phyloP scores from a whole-genome alignment of 805 yeast genomes.

The Cyberlindnera veronae region DNA sequence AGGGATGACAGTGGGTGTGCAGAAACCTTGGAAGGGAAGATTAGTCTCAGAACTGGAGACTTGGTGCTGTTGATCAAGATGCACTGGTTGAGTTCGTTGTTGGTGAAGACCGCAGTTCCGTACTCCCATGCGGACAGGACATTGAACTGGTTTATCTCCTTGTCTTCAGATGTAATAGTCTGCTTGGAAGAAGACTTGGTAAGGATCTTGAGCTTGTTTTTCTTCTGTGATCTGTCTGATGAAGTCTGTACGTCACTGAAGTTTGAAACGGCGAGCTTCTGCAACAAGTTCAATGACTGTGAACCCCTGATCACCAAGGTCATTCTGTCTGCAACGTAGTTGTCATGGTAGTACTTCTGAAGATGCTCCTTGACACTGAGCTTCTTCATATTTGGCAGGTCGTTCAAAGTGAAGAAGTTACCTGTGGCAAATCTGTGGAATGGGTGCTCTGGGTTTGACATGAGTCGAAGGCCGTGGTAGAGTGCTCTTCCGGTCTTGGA shows the following conservation, averaged over 20 bases:
- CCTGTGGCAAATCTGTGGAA: conserved; percentile 70
- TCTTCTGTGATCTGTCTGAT: conserved; percentile 6
- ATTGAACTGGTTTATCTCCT: conserved; percentile 14
- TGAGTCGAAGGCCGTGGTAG: conserved; percentile 54
- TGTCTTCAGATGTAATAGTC: neutral
- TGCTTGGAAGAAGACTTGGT: neutral
- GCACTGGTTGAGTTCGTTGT: conserved; percentile 22
- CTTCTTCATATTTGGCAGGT: conserved; percentile 31
- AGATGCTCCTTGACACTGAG: conserved; percentile 36
- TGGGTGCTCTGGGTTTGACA: conserved; percentile 46
- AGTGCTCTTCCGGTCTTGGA: conserved; percentile 41
- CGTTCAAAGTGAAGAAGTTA: conserved; percentile 44
- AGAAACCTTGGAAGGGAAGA: conserved; percentile 38
- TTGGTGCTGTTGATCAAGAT: conserved; percentile 37
- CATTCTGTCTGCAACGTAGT: conserved; percentile 49
- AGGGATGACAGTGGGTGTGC: conserved; percentile 8
- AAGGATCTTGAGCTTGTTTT: conserved; percentile 9
- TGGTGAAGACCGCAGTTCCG: conserved; percentile 25
- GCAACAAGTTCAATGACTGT: conserved; percentile 55
- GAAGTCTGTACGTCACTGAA: conserved; percentile 36
- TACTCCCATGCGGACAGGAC: conserved; percentile 19
- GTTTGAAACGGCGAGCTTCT: conserved; percentile 43
- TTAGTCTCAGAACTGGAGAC: conserved; percentile 39
- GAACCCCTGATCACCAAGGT: conserved; percentile 62
- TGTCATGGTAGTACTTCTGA: conserved; percentile 34